Conservation (phyloP, 805 yeast genomes). For the Scheffersomyces coipomensis region DNA sequence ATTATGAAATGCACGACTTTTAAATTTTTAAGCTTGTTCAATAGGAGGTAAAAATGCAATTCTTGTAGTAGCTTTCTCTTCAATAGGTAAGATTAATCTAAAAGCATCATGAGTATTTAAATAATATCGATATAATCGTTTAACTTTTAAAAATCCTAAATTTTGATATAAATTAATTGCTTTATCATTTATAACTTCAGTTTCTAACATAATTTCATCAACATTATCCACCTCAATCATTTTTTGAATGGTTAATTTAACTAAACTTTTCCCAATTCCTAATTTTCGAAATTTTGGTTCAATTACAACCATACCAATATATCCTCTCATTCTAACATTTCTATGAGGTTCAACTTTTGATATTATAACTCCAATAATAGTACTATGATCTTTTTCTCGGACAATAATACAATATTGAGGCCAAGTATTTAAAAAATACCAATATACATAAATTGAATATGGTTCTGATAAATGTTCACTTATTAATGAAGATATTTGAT, state of each 20-base stretch:
- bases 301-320: slow-evolving; percentile 95
- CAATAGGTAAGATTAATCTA: slow-evolving; percentile 78
- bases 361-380: slow-evolving; percentile 78
- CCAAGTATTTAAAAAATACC: slow-evolving; percentile 89
- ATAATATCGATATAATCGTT: slow-evolving; percentile 83
- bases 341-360: slow-evolving; percentile 80
- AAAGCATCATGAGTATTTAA: slow-evolving; percentile 92
- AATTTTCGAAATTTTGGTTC: slow-evolving; percentile 65
- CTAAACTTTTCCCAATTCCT: slow-evolving; percentile 80
- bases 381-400: slow-evolving; percentile 28
- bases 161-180: slow-evolving; percentile 71
- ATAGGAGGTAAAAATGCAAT: slow-evolving; percentile 52
- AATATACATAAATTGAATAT: slow-evolving; percentile 87
- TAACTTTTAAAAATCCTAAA: slow-evolving; percentile 71
- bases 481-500: slow-evolving; percentile 55
- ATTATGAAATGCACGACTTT: background rate
- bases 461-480: slow-evolving; percentile 85
- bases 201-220: slow-evolving; percentile 91
- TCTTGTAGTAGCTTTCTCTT: slow-evolving; percentile 47
- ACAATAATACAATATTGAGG: slow-evolving; percentile 79
- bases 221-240: slow-evolving; percentile 64
- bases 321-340: slow-evolving; percentile 74
- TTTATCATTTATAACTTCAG: slow-evolving; percentile 77
- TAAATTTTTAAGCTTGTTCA: too few species aligned
- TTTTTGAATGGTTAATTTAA: slow-evolving; percentile 55